These are phyloP conservation scores for Pyrus hybrid DNA, from an alignment of 331 rosid genomes.

Conservation along the genomic window DNA sequence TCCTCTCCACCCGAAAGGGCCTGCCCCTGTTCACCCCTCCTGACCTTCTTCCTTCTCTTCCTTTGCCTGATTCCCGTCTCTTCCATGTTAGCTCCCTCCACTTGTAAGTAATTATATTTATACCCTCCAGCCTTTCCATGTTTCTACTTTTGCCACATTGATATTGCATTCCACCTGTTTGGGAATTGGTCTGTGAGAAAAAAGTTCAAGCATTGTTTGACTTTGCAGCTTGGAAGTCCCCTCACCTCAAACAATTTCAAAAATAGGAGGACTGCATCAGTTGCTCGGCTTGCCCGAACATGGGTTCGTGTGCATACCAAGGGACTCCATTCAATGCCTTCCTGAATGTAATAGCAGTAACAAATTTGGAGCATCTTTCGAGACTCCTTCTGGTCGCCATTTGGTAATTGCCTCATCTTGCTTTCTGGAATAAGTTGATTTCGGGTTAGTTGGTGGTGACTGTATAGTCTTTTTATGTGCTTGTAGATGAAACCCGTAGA, in stretches of 20 bases:
- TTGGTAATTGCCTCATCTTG: slow-evolving; percentile 39
- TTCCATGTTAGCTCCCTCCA: slow-evolving; percentile 80
- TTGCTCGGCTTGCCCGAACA: slow-evolving; percentile 55
- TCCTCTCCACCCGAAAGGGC: slow-evolving; percentile 80
- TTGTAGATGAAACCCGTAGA: slow-evolving; percentile 76
- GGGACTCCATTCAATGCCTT: slow-evolving; percentile 71
- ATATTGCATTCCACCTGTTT: slow-evolving; percentile 2
- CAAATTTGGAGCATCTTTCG: slow-evolving; percentile 72
- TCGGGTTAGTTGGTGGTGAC: background rate
- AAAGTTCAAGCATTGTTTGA: background rate
- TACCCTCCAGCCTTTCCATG: background rate
- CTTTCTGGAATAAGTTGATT: slow-evolving; percentile 6
- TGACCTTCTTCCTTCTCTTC: slow-evolving; percentile 83
- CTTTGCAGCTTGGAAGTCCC: slow-evolving; percentile 71
- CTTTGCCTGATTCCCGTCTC: slow-evolving; percentile 82
- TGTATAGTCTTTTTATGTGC: background rate
- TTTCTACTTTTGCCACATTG: background rate
- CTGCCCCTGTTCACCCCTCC: slow-evolving; percentile 70
- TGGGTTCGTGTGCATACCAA: slow-evolving; percentile 54
- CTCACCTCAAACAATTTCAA: slow-evolving; percentile 49
- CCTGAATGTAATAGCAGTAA: slow-evolving; percentile 52
- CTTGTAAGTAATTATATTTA: slow-evolving; percentile 41
- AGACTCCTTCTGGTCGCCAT: slow-evolving; percentile 82
- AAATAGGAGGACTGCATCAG: slow-evolving; percentile 69
- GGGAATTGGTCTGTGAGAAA: slow-evolving; percentile 2